Evolutionary conservation across 75 land plant species (phyloP), one percentile per base, ranked within the genome.

Genomic region (Pseudotsuga menziesii): DNA sequence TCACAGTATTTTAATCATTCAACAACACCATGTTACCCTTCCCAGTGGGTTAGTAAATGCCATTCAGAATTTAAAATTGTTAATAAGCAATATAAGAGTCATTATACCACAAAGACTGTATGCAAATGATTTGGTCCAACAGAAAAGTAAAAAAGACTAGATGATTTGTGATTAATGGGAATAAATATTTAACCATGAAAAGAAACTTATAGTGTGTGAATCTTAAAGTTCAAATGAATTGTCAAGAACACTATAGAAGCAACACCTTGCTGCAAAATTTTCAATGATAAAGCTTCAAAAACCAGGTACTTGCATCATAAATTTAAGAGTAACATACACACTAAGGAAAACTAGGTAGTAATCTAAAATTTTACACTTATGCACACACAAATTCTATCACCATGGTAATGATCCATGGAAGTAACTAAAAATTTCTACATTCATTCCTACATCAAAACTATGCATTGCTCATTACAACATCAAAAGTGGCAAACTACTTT

Each of bases 171-270:
- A 48, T 48, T 48, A 48, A 48, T 48, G 54, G 54, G 54, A 12
- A 58, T 19, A 29, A 35, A 58, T 6, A 61, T 19, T 35, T 11
- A 60, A 73, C 41, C 63, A 62, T 8, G 14, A 81, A 64, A 13
- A 4, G 22, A 58, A 57, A 73, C 84, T 87, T 88, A 94, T 98
- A 41, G 98, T 94, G 80, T 92, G 93, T 55, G 99, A 95, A 88
- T 97, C 99, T 69, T 89, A 90, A 77, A 97, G 80, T 67, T 94
- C 88, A 78, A 97, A 97, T 29, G 99, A 91, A 59, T 80, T 85
- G 60, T 97, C 91, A 35, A 97, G 87, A 32, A 97, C 91, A 79
- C 92, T 94, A 81, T 88, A 86, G 55, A 97, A 79, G 72, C 99
- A 97, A 81, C 98, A 94, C 27, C 86, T 82, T 23, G 86, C 83